A percentile compares a stretch with the other conserved stretches of the same genome.
These are phyloP conservation scores for Pichia sp. DNA, from an alignment of 1,139 yeast genomes.

Conservation along the genomic window DNA sequence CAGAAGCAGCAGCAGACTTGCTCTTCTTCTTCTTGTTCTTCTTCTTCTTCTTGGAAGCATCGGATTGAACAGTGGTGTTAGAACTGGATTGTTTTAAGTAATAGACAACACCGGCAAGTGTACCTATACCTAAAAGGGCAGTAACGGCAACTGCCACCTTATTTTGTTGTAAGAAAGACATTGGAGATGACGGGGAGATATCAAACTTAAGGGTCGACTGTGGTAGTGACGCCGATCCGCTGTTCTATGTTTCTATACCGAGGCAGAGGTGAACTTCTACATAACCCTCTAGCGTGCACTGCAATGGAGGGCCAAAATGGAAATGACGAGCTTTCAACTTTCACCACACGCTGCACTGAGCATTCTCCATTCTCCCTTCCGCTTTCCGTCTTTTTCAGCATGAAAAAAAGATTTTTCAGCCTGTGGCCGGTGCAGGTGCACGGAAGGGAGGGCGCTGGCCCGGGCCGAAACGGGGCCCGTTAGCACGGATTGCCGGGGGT, in stretches of 20 bases:
- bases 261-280: neutral
- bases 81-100: slow-evolving; percentile 37
- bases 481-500: no score
- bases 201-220: neutral
- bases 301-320: no score
- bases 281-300: neutral
- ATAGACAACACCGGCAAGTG: slow-evolving; percentile 60
- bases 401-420: no score
- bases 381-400: no score
- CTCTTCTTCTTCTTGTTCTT: slow-evolving; percentile 42
- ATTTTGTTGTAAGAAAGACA: slow-evolving; percentile 34
- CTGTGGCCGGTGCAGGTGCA: no score
- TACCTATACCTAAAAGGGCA: slow-evolving; percentile 60
- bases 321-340: no score
- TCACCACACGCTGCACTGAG: no score
- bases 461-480: no score
- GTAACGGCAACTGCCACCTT: slow-evolving; percentile 58
- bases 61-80: slow-evolving; percentile 18
- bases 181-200: neutral
- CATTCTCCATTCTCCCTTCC: no score
- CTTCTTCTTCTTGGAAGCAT: slow-evolving; percentile 37
- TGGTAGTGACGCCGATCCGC: neutral
- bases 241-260: neutral
- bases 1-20: slow-evolving; percentile 31
- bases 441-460: no score